Evolutionary conservation across 140 eudicot species (phyloP).

Genomic region (Oenanthe javanica): DNA sequence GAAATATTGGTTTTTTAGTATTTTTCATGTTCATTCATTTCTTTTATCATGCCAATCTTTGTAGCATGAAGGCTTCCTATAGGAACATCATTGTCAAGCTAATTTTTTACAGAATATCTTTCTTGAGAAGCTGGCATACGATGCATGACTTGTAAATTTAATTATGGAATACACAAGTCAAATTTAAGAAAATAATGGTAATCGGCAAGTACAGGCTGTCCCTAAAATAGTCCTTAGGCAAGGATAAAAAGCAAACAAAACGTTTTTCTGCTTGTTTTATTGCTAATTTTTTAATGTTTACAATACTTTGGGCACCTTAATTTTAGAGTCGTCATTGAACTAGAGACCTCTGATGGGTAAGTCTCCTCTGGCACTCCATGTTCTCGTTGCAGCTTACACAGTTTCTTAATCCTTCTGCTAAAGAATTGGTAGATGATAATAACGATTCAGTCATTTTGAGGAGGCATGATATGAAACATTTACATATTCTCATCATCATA

Average conservation of each 20-base stretch:
- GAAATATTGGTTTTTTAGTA: neutral
- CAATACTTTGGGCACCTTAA: neutral
- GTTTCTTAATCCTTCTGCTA: neutral
- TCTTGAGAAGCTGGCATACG: neutral
- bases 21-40: neutral
- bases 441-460: neutral
- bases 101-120: neutral
- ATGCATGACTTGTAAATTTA: neutral
- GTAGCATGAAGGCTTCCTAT: neutral
- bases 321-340: neutral
- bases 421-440: neutral
- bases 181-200: neutral
- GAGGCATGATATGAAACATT: neutral
- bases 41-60: neutral
- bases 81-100: neutral
- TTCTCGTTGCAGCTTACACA: neutral
- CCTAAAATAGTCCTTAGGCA: neutral
- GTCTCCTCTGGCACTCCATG: neutral
- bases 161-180: neutral
- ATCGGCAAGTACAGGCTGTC: neutral
- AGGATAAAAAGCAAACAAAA: neutral
- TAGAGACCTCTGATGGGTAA: neutral
- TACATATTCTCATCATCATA: neutral
- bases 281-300: neutral
- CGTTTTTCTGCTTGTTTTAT: neutral